Base-by-base conservation (phyloP, 257 asterid genomes). In the Gynochthodes officinalis region DNA sequence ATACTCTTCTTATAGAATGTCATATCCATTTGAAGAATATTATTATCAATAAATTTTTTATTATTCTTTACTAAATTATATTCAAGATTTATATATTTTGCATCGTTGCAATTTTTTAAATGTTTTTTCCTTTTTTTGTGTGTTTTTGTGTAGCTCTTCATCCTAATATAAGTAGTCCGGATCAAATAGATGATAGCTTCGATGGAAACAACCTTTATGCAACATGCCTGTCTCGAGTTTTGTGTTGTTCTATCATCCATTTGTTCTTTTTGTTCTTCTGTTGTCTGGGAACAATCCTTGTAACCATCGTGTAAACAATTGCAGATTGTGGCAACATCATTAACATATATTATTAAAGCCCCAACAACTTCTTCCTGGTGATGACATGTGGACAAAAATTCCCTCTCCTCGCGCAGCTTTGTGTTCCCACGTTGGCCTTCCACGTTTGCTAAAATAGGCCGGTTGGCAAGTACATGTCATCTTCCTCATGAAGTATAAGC, bases 101-200 rank as follows among this genome's bases (percentile, higher is more conserved):
- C 42, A 62, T 33, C 28, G 9, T 46, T 71, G 61, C 40, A 42
- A 72, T 53, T 58, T 7, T n/a, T 67, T 70, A 63, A 77, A 62
- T n/a, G 66, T 54, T 55, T 21, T 64, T 64, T 72, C 72, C 73
- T 30, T 63, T 84, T 75, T 66, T n/a, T n/a, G n/a, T n/a, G n/a
- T n/a, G n/a, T n/a, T n/a, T n/a, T n/a, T n/a, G n/a, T 83, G 66
- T 78, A 94, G 99, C 99, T 63, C 96, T 94, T 84, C 97, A 97
- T 60, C 99, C 99, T 61, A 87, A 35, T 76, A 79, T 92, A 77
- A 82, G 81, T 80, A 83, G 81, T 70, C 73, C 88, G 64, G 87
- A 84, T 77, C 93, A 83, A 78, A 76, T 88, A 75, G 99, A 89
- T 81, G 98, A 91, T 59, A 86, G 79, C 83, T 91, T 94, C 88